Evolutionary conservation across 1,284 basidiomycete species (phyloP), one percentile per base, ranked within the genome.

Genomic region (Cystobasidium slooffiae): DNA sequence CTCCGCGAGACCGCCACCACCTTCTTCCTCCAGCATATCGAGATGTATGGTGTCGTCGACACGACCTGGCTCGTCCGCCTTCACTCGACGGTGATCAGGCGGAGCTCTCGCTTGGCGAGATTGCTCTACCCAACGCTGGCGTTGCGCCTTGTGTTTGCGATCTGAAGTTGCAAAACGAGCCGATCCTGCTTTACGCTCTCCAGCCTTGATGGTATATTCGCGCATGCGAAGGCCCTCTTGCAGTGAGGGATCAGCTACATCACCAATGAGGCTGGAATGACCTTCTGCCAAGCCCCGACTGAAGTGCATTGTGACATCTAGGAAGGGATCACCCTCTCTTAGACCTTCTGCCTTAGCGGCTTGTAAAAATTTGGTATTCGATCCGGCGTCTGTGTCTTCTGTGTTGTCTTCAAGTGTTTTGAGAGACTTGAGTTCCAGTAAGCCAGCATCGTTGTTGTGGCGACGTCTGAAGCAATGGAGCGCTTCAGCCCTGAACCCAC

Each of bases 111-210:
- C 37, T 39, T 64, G 18, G 62, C 70, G 24, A 53, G 62, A 41
- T 20, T 22, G 52, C 37, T 59, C 56, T n/a, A 73, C 22, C 44
- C 49, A 41, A 5, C 63, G 24, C 37, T 58, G 62, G 14, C 70
- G 49, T 14, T 44, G 52, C 14, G 39, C 37, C 49, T 37, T 73
- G 20, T 66, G 70, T 7, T 6, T 44, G 31, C n/a, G 31, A 47
- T 55, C 53, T 16, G 59, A 62, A 10, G 44, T 53, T 8, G 43
- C 4, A 41, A 65, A 73, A 6, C 70, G 61, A 14, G 70, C 70
- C 6, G 70, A 66, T 18, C 70, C 70, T 47, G 16, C 51, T 59
- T 47, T 65, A n/a, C 70, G 61, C 43, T 73, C 70, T 37, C 63
- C 62, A 6, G 70, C 62, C 24, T 73, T 52, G 7, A 73, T 47